Percentiles rank a stretch among this genome's conserved stretches.
phyloP scores from a whole-genome alignment of 1,284 basidiomycete genomes.

The Coniferiporia sulphurascens region DNA sequence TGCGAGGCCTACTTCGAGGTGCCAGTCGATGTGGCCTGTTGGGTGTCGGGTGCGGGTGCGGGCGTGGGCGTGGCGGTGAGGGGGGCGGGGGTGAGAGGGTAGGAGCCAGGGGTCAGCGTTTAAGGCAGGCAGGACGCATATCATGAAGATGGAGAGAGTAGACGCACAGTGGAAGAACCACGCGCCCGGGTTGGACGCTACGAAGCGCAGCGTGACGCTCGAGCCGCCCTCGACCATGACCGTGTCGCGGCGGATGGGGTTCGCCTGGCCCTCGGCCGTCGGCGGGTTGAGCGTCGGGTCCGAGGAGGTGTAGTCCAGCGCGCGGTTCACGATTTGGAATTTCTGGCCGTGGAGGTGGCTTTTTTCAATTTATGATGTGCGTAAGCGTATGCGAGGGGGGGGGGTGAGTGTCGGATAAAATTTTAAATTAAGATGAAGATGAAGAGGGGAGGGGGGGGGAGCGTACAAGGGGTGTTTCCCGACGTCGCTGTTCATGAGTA shows the following conservation, averaged over 20 bases:
- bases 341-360: slow-evolving; percentile 84
- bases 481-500: slow-evolving; percentile 75
- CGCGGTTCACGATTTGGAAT: slow-evolving; percentile 73
- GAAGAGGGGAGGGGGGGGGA: background rate
- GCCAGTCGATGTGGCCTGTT: slow-evolving; percentile 80
- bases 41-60: too few species aligned
- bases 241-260: slow-evolving; percentile 85
- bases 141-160: too few species aligned
- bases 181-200: slow-evolving; percentile 79
- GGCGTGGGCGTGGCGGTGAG: too few species aligned
- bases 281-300: slow-evolving; percentile 82
- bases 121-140: too few species aligned
- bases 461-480: slow-evolving; percentile 19
- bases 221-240: slow-evolving; percentile 57
- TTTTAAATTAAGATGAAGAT: background rate
- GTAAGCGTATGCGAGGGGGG: too few species aligned
- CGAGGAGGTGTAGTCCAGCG: slow-evolving; percentile 68
- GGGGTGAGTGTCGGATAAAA: background rate
- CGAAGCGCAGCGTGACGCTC: slow-evolving; percentile 61
- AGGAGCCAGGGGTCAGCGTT: background rate
- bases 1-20: slow-evolving; percentile 74
- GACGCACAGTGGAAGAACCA: slow-evolving; percentile 78
- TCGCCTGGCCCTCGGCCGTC: slow-evolving; percentile 65
- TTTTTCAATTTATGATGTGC: too few species aligned
- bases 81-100: background rate